Evolutionary conservation across 1,284 basidiomycete genomes (phyloP).

Genomic region (Thelephora terrestris): DNA sequence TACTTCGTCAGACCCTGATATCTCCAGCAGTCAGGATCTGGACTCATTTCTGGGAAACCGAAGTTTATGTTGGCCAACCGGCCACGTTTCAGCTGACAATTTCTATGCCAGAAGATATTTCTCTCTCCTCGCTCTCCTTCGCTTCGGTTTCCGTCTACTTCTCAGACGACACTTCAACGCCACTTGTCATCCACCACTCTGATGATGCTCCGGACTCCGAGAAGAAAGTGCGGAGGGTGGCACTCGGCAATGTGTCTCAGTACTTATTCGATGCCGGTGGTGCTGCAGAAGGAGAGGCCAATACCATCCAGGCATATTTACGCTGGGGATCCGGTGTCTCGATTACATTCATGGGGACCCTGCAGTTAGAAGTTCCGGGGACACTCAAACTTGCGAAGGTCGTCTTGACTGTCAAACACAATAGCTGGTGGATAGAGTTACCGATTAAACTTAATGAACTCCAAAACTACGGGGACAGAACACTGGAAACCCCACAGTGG

Average conservation of each 20-base stretch:
- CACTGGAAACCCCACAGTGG: constrained; percentile 35
- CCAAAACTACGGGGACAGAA: constrained; percentile 19
- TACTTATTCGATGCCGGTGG: constrained; percentile 10
- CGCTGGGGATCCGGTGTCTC: constrained; percentile 44
- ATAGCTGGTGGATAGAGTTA: constrained; percentile 54
- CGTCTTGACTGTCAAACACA: constrained; percentile 41
- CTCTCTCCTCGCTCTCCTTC: constrained; percentile 48
- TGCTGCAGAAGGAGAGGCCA: constrained; percentile 14
- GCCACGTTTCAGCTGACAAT: constrained; percentile 67
- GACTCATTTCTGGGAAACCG: constrained; percentile 59
- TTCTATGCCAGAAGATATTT: constrained; percentile 33
- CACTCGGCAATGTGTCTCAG: constrained; percentile 30
- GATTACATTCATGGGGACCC: constrained; percentile 45
- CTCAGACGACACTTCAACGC: constrained; percentile 28
- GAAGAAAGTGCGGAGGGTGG: constrained; percentile 25
- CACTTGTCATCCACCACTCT: constrained; percentile 39
- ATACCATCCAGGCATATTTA: constrained; percentile 30
- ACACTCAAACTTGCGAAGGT: constrained; percentile 44
- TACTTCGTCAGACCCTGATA: background rate
- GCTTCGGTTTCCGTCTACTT: constrained; percentile 47
- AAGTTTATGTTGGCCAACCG: constrained; percentile 48
- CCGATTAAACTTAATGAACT: constrained; percentile 34
- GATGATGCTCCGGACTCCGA: constrained; percentile 5
- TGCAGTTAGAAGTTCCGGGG: constrained; percentile 37
- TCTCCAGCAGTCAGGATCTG: constrained; percentile 45